Conservation (phyloP, 768 basidiomycete species). For the Rhizopogon sp. region DNA sequence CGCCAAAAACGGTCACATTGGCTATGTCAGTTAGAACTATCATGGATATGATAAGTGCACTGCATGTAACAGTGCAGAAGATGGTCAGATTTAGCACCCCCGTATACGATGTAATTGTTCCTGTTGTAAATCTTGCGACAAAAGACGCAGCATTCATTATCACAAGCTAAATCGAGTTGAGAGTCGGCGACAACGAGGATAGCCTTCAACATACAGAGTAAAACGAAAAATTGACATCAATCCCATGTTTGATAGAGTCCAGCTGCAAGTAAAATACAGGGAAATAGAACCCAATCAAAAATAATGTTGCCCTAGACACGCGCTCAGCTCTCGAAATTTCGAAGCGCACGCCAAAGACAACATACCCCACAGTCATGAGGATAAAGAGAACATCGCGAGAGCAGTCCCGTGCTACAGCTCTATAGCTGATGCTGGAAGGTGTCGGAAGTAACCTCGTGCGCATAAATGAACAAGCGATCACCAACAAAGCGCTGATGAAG, state of each 20-base stretch:
- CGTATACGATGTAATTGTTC: constrained; percentile 31
- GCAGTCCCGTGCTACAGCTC: constrained; percentile 17
- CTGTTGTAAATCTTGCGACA: constrained; percentile 43
- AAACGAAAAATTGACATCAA: constrained; percentile 43
- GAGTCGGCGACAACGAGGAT: not conserved
- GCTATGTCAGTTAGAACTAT: constrained; percentile 34
- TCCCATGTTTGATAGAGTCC: constrained; percentile 44
- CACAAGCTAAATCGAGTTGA: constrained; percentile 31
- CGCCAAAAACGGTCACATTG: constrained; percentile 35
- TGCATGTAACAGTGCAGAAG: constrained; percentile 25
- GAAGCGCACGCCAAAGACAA: not conserved
- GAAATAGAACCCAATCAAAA: constrained; percentile 37
- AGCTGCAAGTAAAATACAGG: constrained; percentile 58
- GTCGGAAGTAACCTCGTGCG: constrained; percentile 29
- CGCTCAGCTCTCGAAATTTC: not conserved
- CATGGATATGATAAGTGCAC: constrained; percentile 39
- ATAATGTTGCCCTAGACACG: constrained; percentile 17
- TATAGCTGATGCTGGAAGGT: constrained; percentile 3
- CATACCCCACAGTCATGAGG: constrained; percentile 19
- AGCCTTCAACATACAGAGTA: constrained; percentile 36
- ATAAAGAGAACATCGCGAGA: constrained; percentile 19
- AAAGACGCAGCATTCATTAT: constrained; percentile 49
- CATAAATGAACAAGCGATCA: constrained; percentile 34
- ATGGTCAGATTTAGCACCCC: constrained; percentile 43
- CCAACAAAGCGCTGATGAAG: constrained; percentile 30